Base-by-base conservation (phyloP, 805 yeast genomes). In the Saccharomyces paradoxus region DNA sequence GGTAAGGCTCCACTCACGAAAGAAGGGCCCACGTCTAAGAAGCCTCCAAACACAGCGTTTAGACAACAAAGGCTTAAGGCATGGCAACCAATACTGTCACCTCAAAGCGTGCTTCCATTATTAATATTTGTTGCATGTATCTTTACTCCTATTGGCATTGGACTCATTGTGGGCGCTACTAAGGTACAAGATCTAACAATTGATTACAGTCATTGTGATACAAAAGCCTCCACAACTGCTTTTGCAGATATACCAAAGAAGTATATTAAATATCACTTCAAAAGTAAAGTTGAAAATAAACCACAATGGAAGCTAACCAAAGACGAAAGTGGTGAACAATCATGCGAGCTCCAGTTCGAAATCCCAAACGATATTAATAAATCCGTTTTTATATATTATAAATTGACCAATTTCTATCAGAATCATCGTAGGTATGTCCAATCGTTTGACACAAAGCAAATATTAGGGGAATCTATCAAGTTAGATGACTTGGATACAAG, bases 381-480 rank as follows among this genome's bases (percentile, higher is more conserved):
- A 2, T 89, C 96, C 2, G 66, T 90, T 8, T 90, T 77, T 67
- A 65, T 89, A 58, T 94, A 89, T 72, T 94, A 94, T 73, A 83
- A 84, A 60, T 75, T 94, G 63, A 90, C 97, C 37, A 89, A 89
- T 68, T 94, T 92, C 70, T 90, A 78, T 70, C 98, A 94, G 70
- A 94, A 94, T 69, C 99, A 94, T 73, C 81, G 99, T 57, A 88
- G 94, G 58, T 94, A 89, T 67, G 98, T 92, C 32, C 83, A 82
- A 57, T 86, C 96, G 9, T 87, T 79, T 69, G 95, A 90, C 68
- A 80, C 86, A 69, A 76, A 78, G 46, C 99, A 94, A 71, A 67
- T 94, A 50, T 81, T 82, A 56, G 99, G 99, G 1, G 70, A 80
- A 29, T 88, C 92, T 2, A 82, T 86, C 7, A 53, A 77, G 0